Evolutionary conservation across 148 eudicot species (phyloP).

Genomic region (Chenopodium quinoa): DNA sequence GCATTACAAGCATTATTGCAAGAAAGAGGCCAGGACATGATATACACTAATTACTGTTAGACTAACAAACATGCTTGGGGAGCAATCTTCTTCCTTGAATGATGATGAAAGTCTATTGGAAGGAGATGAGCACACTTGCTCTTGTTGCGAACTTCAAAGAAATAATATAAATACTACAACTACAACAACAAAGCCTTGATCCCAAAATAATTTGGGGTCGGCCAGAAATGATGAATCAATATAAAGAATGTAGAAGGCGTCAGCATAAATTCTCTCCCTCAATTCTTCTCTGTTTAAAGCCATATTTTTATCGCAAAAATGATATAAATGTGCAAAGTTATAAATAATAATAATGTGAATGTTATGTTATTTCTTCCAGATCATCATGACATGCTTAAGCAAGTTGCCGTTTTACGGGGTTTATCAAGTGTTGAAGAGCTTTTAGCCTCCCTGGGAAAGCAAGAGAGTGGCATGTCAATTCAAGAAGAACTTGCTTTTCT

Average conservation of each 20-base stretch:
- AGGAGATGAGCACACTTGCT: too few relatives aligned
- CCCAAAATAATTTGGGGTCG: too few relatives aligned
- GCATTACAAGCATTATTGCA: neutral
- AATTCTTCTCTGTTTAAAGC: neutral
- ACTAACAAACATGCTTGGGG: neutral
- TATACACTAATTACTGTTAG: neutral
- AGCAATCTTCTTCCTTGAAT: too few relatives aligned
- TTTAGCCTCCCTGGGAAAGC: neutral
- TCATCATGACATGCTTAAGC: neutral
- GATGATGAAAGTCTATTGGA: too few relatives aligned
- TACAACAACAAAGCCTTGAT: too few relatives aligned
- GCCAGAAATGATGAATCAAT: too few relatives aligned
- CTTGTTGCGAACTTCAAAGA: too few relatives aligned
- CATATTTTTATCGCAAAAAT: neutral
- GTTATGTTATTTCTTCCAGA: neutral
- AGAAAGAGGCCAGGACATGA: neutral
- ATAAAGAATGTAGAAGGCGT: too few relatives aligned
- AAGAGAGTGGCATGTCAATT: neutral
- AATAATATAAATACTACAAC: neutral
- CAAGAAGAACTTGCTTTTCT: neutral
- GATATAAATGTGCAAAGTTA: neutral
- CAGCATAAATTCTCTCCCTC: neutral
- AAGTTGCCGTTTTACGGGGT: neutral
- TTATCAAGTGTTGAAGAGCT: neutral
- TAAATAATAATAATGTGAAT: neutral